Conservation (phyloP, 148 eudicot species). For the Amaranthus hypochondriacus region DNA sequence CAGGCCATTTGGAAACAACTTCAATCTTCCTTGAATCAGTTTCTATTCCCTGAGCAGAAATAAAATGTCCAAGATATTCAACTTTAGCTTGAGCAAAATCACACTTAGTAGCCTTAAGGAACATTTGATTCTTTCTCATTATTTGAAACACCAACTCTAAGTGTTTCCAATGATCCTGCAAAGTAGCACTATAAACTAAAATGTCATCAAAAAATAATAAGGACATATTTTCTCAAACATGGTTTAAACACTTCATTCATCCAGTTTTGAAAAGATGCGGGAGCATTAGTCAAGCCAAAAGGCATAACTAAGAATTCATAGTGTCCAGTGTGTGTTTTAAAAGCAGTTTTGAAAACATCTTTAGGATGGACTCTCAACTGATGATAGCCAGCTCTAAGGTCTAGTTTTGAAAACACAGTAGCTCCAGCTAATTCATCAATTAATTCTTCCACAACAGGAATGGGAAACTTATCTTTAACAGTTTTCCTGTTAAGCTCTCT, state of each 20-base stretch:
- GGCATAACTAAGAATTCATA: constrained; percentile 4
- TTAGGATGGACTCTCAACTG: neutral
- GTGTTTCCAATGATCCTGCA: neutral
- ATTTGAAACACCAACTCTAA: neutral
- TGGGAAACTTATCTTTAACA: neutral
- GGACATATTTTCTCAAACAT: neutral
- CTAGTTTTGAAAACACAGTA: neutral
- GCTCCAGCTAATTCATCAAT: too few relatives aligned
- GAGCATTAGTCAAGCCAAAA: constrained; percentile 2
- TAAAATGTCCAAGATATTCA: neutral
- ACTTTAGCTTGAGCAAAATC: neutral
- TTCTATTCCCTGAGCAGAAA: neutral
- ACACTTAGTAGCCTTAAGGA: neutral
- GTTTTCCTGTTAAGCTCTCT: neutral
- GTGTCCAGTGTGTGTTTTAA: neutral
- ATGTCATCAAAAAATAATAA: constrained; percentile 3
- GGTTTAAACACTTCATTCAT: neutral
- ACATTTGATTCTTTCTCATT: neutral
- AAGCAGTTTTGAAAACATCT: neutral
- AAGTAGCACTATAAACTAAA: neutral
- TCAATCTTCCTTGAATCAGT: neutral
- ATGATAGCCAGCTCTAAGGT: neutral
- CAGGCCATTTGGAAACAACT: neutral
- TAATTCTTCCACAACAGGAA: neutral
- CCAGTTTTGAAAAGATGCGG: neutral